Base-by-base conservation (phyloP, 257 asterid genomes). In the Salvia splendens region DNA sequence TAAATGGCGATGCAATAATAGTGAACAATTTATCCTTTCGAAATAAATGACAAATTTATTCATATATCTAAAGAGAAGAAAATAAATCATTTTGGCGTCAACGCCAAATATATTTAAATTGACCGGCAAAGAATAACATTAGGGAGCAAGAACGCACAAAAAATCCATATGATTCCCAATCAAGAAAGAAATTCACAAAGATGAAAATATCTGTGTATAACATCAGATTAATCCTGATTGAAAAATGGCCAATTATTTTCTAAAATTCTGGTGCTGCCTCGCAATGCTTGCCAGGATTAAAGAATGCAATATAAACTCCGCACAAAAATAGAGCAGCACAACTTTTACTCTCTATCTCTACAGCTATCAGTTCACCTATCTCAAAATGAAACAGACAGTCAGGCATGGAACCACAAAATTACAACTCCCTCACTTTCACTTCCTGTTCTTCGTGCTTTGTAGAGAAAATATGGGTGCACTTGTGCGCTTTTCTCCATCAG, bases 391-490 rank as follows among this genome's bases (percentile, higher is more conserved):
- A 63, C 63, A 56, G 60, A 46, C 61, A 24, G 46, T 24, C 12
- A 17, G 7, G 49, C 73, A 35, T 56, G 52, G 45, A 35, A 24
- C 30, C 30, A 24, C 30, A 65, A 35, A 55, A 48, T 48, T 33
- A 64, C 4, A 35, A 51, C 15, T 46, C 68, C 65, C 62, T 70
- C 49, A 65, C 61, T 62, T 46, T 33, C 60, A 73, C 2, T 71
- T 53, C 16, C 47, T 68, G 50, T 63, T 70, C 74, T 80, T 77
- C 38, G 70, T 73, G 77, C 82, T 77, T 72, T 79, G 88, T 3
- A 79, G 77, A 2, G 84, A 80, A 78, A 85, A 80, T 51, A 73
- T 53, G 40, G 83, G 76, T 33, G 73, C 74, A 15, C 70, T 69
- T 9, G 6, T 43, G 57, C 3, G 75, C 36, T 46, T 68, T 17